Base-by-base conservation (phyloP, 164 flowering plant genomes). In the Liquidambar formosana region DNA sequence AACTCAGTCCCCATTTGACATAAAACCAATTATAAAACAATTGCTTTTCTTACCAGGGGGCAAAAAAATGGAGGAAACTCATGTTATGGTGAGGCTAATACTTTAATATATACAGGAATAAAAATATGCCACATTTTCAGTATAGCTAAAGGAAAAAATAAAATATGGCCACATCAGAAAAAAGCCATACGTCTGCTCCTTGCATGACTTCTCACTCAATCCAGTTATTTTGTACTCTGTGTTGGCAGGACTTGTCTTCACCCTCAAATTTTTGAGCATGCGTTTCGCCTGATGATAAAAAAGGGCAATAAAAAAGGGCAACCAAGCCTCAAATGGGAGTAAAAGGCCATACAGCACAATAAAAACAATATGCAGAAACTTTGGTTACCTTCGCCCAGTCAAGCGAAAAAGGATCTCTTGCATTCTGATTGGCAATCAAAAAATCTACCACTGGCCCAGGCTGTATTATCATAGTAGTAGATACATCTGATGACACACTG, bases 381-480 rank as follows among this genome's bases (percentile, higher is more conserved):
- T 0, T 8, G 0, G 25, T 66, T 68, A 92, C 98, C 96, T 90
- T 96, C 18, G 76, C 73, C 98, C 97, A 93, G 59, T 96, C 97
- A 72, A 96, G 71, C 5, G 71, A 57, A 51, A 48, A 76, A 0
- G 92, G 92, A 72, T 89, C 83, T 33, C 68, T 83, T 3, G 77
- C 96, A 78, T 80, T 82, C 62, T 96, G 99, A 68, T 96, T 93
- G 5, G 87, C 85, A 62, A 89, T 68, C 25, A 93, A 65, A 74
- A 93, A 95, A 66, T 95, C 96, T 8, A 86, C 82, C 16, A 95
- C 89, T 4, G 94, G 94, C 13, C 99, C 98, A 52, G 98, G 97
- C 66, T 79, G 83, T 18, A 96, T 68, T 1, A 90, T 89, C 99
- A 90, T 96, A 0, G 98, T 96, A 1, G 97, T 91, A 0, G 99